These are phyloP conservation scores for Gloeopeniophorella convolvens DNA, from an alignment of 768 basidiomycete genomes.

Conservation along the genomic window DNA sequence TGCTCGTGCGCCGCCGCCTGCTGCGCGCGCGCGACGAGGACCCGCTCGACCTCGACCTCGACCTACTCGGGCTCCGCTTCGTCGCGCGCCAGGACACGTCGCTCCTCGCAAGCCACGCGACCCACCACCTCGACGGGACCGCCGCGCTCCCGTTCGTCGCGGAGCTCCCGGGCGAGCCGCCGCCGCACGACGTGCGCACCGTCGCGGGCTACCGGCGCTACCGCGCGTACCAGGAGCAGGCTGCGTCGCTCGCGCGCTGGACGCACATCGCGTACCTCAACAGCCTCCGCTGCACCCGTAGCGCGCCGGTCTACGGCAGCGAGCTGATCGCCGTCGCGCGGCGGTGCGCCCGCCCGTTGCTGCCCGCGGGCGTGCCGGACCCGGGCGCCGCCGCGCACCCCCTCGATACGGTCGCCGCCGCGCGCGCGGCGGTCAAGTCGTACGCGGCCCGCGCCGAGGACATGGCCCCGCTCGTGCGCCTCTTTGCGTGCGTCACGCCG, in stretches of 20 bases:
- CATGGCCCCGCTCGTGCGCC: constrained; percentile 48
- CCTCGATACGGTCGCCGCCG: constrained; percentile 36
- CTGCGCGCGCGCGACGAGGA: constrained; percentile 49
- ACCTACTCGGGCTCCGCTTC: constrained; percentile 59
- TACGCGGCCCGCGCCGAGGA: constrained; percentile 51
- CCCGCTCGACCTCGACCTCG: constrained; percentile 52
- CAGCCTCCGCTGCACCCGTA: constrained; percentile 55
- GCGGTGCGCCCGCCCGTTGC: constrained; percentile 39
- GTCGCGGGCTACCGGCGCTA: constrained; percentile 60
- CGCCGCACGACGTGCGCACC: constrained; percentile 68
- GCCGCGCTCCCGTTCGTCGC: constrained; percentile 44
- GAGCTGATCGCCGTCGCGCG: constrained; percentile 34
- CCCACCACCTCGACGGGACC: constrained; percentile 53
- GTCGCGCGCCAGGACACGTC: constrained; percentile 49
- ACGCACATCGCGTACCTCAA: constrained; percentile 70
- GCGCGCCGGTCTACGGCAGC: constrained; percentile 30
- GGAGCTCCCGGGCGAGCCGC: constrained; percentile 55
- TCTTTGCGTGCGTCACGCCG: constrained; percentile 79
- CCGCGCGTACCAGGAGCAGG: constrained; percentile 40
- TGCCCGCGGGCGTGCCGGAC: constrained; percentile 45
- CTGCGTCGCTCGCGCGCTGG: constrained; percentile 54
- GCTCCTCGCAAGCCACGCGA: constrained; percentile 45
- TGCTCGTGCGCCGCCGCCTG: constrained; percentile 74
- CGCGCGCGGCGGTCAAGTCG: constrained; percentile 55
- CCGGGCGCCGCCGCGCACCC: constrained; percentile 27